These are phyloP conservation scores for Cerioporus squamosus DNA, from an alignment of 1,284 basidiomycete species.

Conservation along the genomic window DNA sequence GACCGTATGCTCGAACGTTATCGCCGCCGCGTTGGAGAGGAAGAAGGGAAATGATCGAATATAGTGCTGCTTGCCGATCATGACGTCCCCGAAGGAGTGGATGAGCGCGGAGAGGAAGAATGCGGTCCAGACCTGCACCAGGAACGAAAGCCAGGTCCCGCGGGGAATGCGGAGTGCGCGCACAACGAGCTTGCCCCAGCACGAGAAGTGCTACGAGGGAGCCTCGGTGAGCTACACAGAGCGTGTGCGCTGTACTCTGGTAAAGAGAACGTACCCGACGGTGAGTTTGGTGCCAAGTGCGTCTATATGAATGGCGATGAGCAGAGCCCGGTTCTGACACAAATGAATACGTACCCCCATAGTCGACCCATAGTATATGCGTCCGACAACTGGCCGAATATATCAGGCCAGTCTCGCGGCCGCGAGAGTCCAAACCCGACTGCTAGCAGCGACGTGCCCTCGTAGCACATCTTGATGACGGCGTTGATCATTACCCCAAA, in stretches of 20 bases:
- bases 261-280: not conserved
- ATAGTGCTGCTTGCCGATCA: conserved; percentile 4
- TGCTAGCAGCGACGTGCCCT: conserved; percentile 20
- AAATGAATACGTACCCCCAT: conserved; percentile 36
- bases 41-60: conserved; percentile 14
- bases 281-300: not conserved
- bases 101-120: conserved; percentile 15
- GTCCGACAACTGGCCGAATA: conserved; percentile 37
- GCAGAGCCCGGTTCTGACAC: not conserved
- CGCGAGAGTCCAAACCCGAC: conserved; percentile 30
- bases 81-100: conserved; percentile 18
- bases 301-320: not conserved
- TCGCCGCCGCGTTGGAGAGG: conserved; percentile 7
- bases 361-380: conserved; percentile 40
- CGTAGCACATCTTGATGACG: conserved; percentile 28
- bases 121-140: conserved; percentile 15
- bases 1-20: conserved; percentile 14
- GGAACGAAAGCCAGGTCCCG: conserved; percentile 16
- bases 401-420: conserved; percentile 39
- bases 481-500: conserved; percentile 15
- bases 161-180: conserved; percentile 7
- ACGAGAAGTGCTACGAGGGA: conserved; percentile 10
- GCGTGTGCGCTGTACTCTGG: no score
- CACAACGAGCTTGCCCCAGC: conserved; percentile 7
- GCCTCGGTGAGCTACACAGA: not conserved